Base-by-base conservation (phyloP, 345 rosid genomes). In the Camelina sativa region DNA sequence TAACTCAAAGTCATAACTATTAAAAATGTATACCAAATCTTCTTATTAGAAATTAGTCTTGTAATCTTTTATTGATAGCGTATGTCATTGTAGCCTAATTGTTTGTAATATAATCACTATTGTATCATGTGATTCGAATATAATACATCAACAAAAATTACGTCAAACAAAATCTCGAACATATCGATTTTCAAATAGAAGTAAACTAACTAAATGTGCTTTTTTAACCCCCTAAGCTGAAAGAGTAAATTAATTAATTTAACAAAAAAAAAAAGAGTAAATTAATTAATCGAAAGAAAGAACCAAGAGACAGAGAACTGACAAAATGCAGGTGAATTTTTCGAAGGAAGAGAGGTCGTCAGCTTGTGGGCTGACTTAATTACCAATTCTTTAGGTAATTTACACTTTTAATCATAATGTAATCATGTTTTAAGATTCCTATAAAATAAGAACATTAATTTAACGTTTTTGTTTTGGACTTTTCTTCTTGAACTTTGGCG, bases 301-400 rank as follows among this genome's bases (percentile, higher is more conserved):
- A 62, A 74, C 30, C 5, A 8, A 34, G 78, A 72, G 93, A 87
- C 89, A 91, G 83, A 25, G 76, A 87, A 86, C 91, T 88, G 93
- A 91, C 90, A 84, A 91, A 85, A 64, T 56, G 82, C 89, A 91
- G 90, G 96, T 87, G 96, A 95, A 90, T 95, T 84, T 91, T 91
- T 91, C 77, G 80, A 76, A 55, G 71, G 71, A 48, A 59, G 80
- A 80, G 94, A 76, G 74, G 88, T 78, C 90, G 89, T 91, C 88
- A 78, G 73, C 79, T 83, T 89, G 91, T 76, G 97, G 83, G 97
- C 97, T 91, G 99, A 94, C 99, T 90, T 59, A 60, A 22, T 66
- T 34, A 71, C 67, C 76, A 77, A 17, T 51, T 71, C 35, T 80
- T 72, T 85, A 83, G 83, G 76, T 61, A 41, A 47, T 48, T 72